Evolutionary conservation across 1,139 yeast genomes (phyloP), one percentile per base, ranked within the genome.

Genomic region (Yamadazyma membranifaciens): DNA sequence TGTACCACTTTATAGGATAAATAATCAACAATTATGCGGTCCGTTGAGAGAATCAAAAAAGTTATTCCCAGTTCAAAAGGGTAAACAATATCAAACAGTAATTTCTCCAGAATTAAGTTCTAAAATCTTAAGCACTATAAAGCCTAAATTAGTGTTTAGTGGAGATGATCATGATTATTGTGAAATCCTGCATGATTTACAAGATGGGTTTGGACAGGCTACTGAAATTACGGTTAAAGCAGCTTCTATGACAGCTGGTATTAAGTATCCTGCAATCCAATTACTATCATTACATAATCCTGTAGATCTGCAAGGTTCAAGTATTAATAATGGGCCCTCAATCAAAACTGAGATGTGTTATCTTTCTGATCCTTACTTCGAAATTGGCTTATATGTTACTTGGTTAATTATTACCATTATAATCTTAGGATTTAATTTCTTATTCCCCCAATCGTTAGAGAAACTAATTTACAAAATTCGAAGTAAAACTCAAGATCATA

Each of bases 111-210:
- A 75, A 4, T 55, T 84, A 4, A 71, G 92, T 0, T 70, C 78
- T 36, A 67, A 73, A 14, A 72, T 92, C 7, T 60, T 92, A 31
- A 56, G 69, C 4, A 62, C 63, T 4, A 58, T 89, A 1, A 67
- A 73, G 38, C 98, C 98, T 0, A 65, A 67, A 13, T 64, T 83
- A 7, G 73, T 87, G 1, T 87, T 89, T 57, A 83, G 95, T 3
- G 98, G 98, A 1, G 98, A 92, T 57, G 98, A 92, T 58, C 98
- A 92, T 63, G 98, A 92, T 60, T 91, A 88, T 50, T 92, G 98
- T 62, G 89, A 85, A 48, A 77, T 86, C 11, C 62, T 66, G 10
- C 54, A 50, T 38, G 15, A 26, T 54, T 61, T 73, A 2, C 80
- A 73, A 49, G 45, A 49, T 6, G 62, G 62, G 2, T 56, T 56